phyloP scores from a whole-genome alignment of 148 eudicot genomes.

The Beta vulgaris region DNA sequence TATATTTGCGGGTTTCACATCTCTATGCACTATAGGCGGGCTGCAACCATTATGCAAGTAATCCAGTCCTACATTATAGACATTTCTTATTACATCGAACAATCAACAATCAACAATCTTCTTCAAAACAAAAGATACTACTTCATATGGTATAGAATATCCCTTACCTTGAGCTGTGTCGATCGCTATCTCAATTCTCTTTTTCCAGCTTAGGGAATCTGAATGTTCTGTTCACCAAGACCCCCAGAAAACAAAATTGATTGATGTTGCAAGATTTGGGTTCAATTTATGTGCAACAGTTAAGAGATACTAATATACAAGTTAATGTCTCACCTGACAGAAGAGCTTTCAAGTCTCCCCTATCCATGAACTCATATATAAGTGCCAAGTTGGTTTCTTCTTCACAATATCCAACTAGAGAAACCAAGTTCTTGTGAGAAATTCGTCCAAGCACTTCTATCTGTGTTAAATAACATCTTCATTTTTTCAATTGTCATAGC shows the following conservation, averaged over 20 bases:
- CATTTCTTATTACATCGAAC: too few species aligned
- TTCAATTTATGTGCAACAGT: background rate
- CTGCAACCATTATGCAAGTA: conserved; percentile 42
- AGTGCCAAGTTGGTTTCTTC: conserved; percentile 36
- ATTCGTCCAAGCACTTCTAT: conserved; percentile 38
- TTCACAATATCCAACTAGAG: conserved; percentile 49
- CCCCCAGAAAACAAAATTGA: background rate
- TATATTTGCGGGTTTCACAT: conserved; percentile 35
- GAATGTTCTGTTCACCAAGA: conserved; percentile 16
- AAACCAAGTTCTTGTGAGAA: conserved; percentile 39
- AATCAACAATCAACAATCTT: too few species aligned
- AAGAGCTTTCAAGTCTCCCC: conserved; percentile 33
- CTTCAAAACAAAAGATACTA: background rate
- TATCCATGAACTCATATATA: conserved; percentile 48
- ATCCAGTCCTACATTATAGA: conserved; percentile 30
- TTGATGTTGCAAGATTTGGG: background rate
- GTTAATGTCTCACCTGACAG: conserved; percentile 25
- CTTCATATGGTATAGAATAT: background rate
- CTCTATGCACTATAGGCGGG: conserved; percentile 38
- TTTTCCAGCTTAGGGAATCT: conserved; percentile 35
- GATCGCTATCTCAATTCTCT: conserved; percentile 36
- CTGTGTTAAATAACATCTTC: conserved; percentile 19
- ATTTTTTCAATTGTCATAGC: background rate
- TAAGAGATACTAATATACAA: background rate
- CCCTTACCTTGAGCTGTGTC: conserved; percentile 42